Percentiles rank a stretch among this genome's conserved stretches.
These are phyloP conservation scores for Pyricularia pennisetigena DNA, from an alignment of 2,329 filamentous ascomycete species.

Conservation along the genomic window DNA sequence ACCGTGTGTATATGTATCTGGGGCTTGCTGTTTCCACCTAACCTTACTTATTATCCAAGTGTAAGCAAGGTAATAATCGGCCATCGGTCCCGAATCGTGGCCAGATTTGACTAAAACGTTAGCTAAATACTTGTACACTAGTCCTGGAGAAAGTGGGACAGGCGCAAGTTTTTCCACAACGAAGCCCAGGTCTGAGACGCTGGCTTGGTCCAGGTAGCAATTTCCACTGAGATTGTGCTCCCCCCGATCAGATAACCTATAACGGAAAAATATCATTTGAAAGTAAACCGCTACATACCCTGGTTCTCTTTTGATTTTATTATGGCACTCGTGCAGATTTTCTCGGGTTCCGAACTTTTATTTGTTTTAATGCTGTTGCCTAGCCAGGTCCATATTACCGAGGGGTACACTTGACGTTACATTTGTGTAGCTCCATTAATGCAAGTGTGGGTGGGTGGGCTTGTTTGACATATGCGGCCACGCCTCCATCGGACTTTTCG, in stretches of 20 bases:
- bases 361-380: background rate
- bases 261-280: background rate
- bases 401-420: background rate
- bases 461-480: background rate
- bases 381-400: background rate
- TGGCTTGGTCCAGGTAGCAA: background rate
- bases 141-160: background rate
- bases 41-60: background rate
- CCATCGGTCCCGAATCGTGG: background rate
- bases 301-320: background rate
- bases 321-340: background rate
- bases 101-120: background rate
- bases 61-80: background rate
- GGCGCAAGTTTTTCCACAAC: background rate
- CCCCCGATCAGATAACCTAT: background rate
- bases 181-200: background rate
- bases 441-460: background rate
- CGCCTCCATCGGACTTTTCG: background rate
- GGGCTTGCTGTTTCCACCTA: background rate
- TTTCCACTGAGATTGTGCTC: background rate
- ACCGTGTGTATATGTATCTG: background rate
- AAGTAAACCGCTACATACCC: background rate
- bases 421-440: background rate
- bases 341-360: background rate
- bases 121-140: background rate